Evolutionary conservation across 176 grass and related monocot species (phyloP).

Genomic region (Guadua angustifolia): DNA sequence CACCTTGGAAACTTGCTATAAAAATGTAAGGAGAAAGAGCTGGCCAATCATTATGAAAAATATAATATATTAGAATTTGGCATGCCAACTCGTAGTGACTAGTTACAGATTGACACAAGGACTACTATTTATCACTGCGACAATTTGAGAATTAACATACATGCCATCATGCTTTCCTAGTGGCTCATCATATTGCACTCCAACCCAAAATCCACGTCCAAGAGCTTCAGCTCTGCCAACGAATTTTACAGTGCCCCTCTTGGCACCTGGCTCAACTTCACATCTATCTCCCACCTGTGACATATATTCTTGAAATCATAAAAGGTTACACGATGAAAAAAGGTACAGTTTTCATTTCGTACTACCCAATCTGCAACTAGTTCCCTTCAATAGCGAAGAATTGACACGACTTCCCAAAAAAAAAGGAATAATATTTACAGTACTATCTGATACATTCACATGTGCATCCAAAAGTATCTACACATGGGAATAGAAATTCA

Average conservation of each 20-base stretch:
- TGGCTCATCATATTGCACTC: constrained; percentile 92
- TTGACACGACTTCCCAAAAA: not conserved
- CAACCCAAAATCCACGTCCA: constrained; percentile 87
- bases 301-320: constrained; percentile 24
- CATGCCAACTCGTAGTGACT: not conserved
- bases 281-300: constrained; percentile 86
- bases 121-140: not conserved
- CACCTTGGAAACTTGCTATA: not conserved
- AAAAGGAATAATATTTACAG: not conserved
- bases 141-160: constrained; percentile 57
- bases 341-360: not conserved
- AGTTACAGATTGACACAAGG: not conserved
- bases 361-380: not conserved
- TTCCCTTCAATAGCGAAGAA: not conserved
- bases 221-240: constrained; percentile 78
- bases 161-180: constrained; percentile 94
- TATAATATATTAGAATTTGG: not conserved
- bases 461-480: not conserved
- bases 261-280: constrained; percentile 87
- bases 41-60: not conserved
- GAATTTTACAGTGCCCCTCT: constrained; percentile 87
- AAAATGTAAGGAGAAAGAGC: not conserved
- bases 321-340: not conserved
- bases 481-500: constrained; percentile 15
- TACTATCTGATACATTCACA: not conserved